A percentile compares a stretch with the other conserved stretches of the same genome.
Conservation (phyloP, 2,329 filamentous ascomycete genomes). For the Lizonia empirigonia region DNA sequence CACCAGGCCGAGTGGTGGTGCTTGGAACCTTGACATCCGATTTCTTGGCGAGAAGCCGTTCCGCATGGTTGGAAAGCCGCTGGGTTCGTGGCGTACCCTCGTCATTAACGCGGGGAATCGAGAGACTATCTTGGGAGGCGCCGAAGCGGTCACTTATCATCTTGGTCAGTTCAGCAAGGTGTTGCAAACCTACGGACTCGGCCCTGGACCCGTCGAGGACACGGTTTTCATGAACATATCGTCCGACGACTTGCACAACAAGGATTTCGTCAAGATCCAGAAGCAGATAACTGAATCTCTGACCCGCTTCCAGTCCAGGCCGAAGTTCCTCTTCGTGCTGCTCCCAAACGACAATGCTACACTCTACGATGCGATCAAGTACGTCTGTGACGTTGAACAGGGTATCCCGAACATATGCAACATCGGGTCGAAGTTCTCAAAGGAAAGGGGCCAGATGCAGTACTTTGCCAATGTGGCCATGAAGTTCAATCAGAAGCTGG, state of each 20-base stretch:
- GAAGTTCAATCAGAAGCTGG: conserved; percentile 59
- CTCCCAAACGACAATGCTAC: conserved; percentile 39
- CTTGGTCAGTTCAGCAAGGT: conserved; percentile 25
- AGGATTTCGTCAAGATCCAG: conserved; percentile 55
- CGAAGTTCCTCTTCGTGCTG: conserved; percentile 40
- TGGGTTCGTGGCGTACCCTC: conserved; percentile 37
- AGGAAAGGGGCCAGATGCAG: conserved; percentile 39
- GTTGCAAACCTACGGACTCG: conserved; percentile 33
- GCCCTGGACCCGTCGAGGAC: conserved; percentile 20
- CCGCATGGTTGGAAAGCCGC: conserved; percentile 18
- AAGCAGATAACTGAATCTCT: conserved; percentile 62
- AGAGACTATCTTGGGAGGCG: conserved; percentile 28
- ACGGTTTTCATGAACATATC: conserved; percentile 19
- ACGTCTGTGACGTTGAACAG: conserved; percentile 66
- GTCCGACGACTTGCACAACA: conserved; percentile 24
- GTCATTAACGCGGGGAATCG: conserved; percentile 35
- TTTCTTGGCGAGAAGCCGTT: conserved; percentile 36
- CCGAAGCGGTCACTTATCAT: conserved; percentile 5
- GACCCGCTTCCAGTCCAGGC: conserved; percentile 51
- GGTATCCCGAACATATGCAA: conserved; percentile 72
- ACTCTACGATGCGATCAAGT: conserved; percentile 64
- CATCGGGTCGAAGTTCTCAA: conserved; percentile 60
- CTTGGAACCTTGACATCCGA: conserved; percentile 68
- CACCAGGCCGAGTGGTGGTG: conserved; percentile 56
- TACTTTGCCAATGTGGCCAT: conserved; percentile 56